phyloP scores from a whole-genome alignment of 1,284 basidiomycete genomes.

The Lentinula novae-zelandiae region DNA sequence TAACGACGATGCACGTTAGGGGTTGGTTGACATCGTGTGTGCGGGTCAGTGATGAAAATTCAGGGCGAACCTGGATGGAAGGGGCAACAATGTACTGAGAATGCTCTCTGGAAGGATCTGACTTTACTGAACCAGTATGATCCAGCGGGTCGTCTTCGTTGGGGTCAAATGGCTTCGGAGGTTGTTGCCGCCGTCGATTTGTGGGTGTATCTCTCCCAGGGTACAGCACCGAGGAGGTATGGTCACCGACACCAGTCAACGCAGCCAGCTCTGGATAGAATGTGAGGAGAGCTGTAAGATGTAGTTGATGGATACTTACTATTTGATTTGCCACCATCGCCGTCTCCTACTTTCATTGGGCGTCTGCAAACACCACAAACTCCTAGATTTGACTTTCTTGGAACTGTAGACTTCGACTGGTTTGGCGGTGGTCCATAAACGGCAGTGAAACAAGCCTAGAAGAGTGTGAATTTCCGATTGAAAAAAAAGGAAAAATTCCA shows the following conservation, averaged over 20 bases:
- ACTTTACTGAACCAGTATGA: constrained; percentile 48
- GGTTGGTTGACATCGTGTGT: constrained; percentile 71
- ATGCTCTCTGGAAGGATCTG: constrained; percentile 41
- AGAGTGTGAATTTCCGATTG: constrained; percentile 14
- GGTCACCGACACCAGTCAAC: constrained; percentile 81
- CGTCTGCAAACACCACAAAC: constrained; percentile 96
- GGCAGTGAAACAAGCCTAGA: constrained; percentile 88
- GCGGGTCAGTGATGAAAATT: constrained; percentile 79
- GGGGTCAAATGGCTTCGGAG: constrained; percentile 43
- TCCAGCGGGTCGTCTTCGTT: constrained; percentile 81
- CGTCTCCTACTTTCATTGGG: constrained; percentile 90
- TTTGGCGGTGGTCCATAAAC: constrained; percentile 88
- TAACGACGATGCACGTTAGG: constrained; percentile 85
- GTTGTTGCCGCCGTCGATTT: constrained; percentile 31
- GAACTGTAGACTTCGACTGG: constrained; percentile 46
- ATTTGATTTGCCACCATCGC: constrained; percentile 77
- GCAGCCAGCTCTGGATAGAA: constrained; percentile 71
- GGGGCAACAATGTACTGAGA: constrained; percentile 79
- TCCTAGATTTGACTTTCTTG: constrained; percentile 78
- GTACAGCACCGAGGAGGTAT: constrained; percentile 48
- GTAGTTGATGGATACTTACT: constrained; percentile 53
- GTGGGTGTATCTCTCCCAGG: constrained; percentile 66
- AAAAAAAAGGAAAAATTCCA: constrained; percentile 7
- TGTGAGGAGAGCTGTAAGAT: not conserved
- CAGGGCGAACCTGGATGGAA: constrained; percentile 84